Percentiles rank a stretch among this genome's conserved stretches.
Conservation (phyloP, 176 grass and related monocot species). For the Secale cereale region DNA sequence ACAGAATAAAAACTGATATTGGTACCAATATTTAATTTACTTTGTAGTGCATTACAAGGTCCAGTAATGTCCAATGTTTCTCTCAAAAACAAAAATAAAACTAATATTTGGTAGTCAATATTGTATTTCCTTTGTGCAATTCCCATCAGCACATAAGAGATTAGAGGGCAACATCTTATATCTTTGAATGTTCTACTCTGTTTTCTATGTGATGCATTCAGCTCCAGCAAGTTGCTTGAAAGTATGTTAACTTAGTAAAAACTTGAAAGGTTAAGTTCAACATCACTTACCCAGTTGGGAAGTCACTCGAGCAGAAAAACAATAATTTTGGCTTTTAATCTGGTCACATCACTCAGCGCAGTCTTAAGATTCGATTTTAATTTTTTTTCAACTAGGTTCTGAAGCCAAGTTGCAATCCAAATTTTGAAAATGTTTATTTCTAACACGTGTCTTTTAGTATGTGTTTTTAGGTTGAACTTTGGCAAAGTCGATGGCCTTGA, state of each 20-base stretch:
- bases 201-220: constrained; percentile 7
- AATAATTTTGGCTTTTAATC: background rate
- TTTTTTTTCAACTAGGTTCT: background rate
- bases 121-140: background rate
- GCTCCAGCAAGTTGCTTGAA: background rate
- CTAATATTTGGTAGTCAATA: background rate
- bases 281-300: background rate
- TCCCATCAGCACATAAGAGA: background rate
- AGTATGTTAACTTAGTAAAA: background rate
- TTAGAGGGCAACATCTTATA: background rate
- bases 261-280: background rate
- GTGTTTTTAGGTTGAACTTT: background rate
- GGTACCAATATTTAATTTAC: background rate
- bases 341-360: background rate
- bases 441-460: background rate
- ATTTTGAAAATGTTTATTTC: background rate
- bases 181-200: background rate
- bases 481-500: background rate
- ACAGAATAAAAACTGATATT: background rate
- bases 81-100: background rate
- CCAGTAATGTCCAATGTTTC: background rate
- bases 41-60: background rate
- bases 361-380: background rate
- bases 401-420: background rate
- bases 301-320: background rate